These are phyloP conservation scores for Lactifluus volemus DNA, from an alignment of 768 basidiomycete genomes.

Conservation along the genomic window DNA sequence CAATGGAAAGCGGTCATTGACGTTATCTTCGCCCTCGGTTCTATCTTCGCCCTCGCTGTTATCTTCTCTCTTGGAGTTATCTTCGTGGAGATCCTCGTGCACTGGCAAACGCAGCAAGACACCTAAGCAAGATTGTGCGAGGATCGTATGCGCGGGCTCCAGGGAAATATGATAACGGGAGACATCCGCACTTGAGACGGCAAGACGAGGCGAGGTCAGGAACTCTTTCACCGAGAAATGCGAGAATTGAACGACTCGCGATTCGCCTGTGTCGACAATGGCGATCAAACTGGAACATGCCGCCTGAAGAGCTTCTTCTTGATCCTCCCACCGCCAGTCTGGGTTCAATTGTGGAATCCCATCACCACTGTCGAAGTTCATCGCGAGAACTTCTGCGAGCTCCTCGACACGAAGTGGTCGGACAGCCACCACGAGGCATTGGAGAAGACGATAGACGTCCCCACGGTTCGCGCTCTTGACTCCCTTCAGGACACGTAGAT, in stretches of 20 bases:
- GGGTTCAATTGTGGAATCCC: neutral
- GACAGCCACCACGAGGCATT: neutral
- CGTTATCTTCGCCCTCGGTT: neutral
- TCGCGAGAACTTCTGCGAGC: neutral
- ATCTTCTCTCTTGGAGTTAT: neutral
- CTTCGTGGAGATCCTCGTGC: neutral
- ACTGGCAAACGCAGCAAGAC: neutral
- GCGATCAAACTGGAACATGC: neutral
- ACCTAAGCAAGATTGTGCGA: neutral
- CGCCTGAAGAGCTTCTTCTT: neutral
- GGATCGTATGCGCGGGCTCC: neutral
- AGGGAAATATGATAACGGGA: neutral
- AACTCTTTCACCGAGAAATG: neutral
- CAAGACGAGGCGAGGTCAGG: neutral
- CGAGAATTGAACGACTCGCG: neutral
- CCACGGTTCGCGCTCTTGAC: neutral
- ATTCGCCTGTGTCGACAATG: neutral
- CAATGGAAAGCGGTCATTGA: neutral
- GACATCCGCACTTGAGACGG: neutral
- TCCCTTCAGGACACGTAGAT: neutral
- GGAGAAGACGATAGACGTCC: neutral
- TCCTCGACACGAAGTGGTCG: neutral
- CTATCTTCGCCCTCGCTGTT: too few species aligned
- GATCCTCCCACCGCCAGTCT: neutral
- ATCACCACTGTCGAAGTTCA: neutral